Conservation (phyloP, 2,329 filamentous ascomycete genomes). For the Acrocalymma vagum region DNA sequence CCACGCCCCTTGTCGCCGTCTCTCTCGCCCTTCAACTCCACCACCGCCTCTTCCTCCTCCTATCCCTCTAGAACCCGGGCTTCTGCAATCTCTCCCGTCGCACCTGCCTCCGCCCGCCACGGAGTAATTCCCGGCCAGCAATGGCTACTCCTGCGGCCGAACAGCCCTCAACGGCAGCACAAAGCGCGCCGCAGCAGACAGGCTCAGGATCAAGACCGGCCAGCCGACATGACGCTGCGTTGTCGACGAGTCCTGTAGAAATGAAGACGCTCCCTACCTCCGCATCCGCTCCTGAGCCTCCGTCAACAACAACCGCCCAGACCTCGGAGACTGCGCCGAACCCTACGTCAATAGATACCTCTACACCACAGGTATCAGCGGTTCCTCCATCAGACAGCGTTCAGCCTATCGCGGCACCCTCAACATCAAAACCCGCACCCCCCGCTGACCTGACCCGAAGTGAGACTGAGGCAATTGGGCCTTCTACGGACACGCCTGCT, state of each 20-base stretch:
- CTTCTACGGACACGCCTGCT: slow-evolving; percentile 54
- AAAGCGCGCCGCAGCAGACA: slow-evolving; percentile 30
- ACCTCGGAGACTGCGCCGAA: slow-evolving; percentile 23
- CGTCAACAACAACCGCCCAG: slow-evolving; percentile 21
- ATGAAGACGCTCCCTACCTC: slow-evolving; percentile 41
- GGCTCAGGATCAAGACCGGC: slow-evolving; percentile 28
- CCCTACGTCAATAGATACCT: slow-evolving; percentile 18
- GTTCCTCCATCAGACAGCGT: slow-evolving; percentile 16
- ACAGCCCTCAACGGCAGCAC: slow-evolving; percentile 33
- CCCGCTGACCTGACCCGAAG: slow-evolving; percentile 43
- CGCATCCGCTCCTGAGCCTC: slow-evolving; percentile 20
- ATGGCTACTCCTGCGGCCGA: slow-evolving; percentile 42
- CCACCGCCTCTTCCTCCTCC: too few relatives aligned
- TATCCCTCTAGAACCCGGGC: too few relatives aligned
- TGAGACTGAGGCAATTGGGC: slow-evolving; percentile 57
- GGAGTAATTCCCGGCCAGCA: slow-evolving; percentile 26
- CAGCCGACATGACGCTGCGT: slow-evolving; percentile 28
- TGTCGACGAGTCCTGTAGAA: slow-evolving; percentile 41
- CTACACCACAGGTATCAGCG: slow-evolving; percentile 20
- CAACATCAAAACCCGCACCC: slow-evolving; percentile 29
- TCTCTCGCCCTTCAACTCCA: too few relatives aligned
- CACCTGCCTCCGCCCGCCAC: too few relatives aligned
- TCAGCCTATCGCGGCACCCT: slow-evolving; percentile 15
- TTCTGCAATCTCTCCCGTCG: too few relatives aligned
- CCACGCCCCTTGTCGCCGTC: too few relatives aligned